Evolutionary conservation across 1,139 yeast species (phyloP), one percentile per base, ranked within the genome.

Genomic region (Magnusiomyces fungicola): DNA sequence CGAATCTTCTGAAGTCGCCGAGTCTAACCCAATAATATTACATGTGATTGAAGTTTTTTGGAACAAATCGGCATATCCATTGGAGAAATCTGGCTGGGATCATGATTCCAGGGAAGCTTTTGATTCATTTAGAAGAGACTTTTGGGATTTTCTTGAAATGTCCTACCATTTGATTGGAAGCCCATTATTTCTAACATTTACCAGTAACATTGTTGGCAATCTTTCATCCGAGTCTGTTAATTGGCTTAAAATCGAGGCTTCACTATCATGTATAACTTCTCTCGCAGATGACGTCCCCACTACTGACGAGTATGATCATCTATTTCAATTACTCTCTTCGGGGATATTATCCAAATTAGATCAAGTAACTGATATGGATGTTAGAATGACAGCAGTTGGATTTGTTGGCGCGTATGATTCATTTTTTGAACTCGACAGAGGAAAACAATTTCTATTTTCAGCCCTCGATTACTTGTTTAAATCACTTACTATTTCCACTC

Each of bases 101-200:
- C 52, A 55, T 4, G 65, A 60, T 51, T 67, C 54, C 18, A 61
- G 72, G 56, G 73, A 70, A 21, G 92, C 82, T 56, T 87, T 89
- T 60, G 66, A 69, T 18, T 75, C 79, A 25, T 90, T 80, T 62
- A 74, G 96, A 56, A 69, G 77, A 23, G 90, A 83, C 53, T 83
- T 85, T 9, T 77, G 83, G 1, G 97, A 90, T 58, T 71, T 89
- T 47, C 78, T 86, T 57, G 90, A 87, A 49, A 71, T 79, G 0
- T 66, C 83, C 2, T 86, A 83, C 67, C 78, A 88, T 0, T 69
- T 85, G 14, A 69, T 87, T 46, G 84, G 84, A 33, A 60, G 69
- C 4, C 71, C 76, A 1, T 68, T 88, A 45, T 79, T 80, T 57
- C 71, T 75, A 3, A 72, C 71, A 33, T 67, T 87, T 32, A 69